Conservation (phyloP, 1,139 yeast genomes). For the Taiozyma sp. region DNA sequence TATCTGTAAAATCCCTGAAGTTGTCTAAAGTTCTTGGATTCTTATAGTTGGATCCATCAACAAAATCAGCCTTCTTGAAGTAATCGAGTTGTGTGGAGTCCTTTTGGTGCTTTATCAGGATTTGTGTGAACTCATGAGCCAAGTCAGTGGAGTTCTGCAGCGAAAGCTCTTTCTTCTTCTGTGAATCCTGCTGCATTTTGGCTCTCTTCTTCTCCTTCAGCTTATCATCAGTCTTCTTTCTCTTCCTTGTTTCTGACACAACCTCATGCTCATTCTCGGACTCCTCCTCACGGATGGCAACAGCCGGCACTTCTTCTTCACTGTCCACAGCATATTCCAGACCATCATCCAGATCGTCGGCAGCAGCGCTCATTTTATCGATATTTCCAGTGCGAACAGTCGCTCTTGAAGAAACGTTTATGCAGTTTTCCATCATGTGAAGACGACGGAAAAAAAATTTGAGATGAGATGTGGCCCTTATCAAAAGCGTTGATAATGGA, state of each 20-base stretch:
- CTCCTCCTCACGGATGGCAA: constrained; percentile 21
- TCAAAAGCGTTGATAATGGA: background rate
- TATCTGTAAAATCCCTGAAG: constrained; percentile 23
- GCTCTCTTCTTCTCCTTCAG: constrained; percentile 23
- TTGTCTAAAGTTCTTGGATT: constrained; percentile 18
- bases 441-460: background rate
- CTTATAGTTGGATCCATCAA: constrained; percentile 25
- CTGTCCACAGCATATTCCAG: constrained; percentile 23
- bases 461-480: background rate
- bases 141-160: constrained; percentile 16
- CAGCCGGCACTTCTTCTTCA: constrained; percentile 21
- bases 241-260: constrained; percentile 13
- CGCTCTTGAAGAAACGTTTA: background rate
- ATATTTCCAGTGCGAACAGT: background rate
- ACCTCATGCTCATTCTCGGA: constrained; percentile 15
- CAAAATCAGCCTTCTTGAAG: constrained; percentile 24
- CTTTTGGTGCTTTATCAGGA: constrained; percentile 16
- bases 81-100: constrained; percentile 24
- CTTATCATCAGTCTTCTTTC: constrained; percentile 22
- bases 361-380: constrained; percentile 6
- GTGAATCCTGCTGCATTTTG: constrained; percentile 21
- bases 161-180: constrained; percentile 16
- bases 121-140: constrained; percentile 20
- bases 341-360: constrained; percentile 25
- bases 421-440: background rate